Conservation (phyloP, 352 stramenopile species). For the Globisporangium cederbergense region DNA sequence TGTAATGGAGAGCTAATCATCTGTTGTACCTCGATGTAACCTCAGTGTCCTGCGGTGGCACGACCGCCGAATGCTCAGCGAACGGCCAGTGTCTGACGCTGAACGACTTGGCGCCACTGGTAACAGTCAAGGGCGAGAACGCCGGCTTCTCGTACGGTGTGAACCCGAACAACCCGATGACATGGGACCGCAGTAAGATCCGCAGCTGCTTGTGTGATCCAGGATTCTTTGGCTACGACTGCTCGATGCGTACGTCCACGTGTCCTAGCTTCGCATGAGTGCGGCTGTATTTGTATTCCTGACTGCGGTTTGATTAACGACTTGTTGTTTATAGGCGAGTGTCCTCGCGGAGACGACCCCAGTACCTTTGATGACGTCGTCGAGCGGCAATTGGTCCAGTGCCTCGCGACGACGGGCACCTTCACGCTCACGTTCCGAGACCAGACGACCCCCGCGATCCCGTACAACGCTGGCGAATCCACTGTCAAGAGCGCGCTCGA, state of each 20-base stretch:
- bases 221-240: conserved; percentile 64
- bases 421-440: conserved; percentile 73
- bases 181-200: conserved; percentile 70
- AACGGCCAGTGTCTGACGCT: conserved; percentile 78
- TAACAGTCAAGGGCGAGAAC: conserved; percentile 49
- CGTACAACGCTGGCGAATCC: conserved; percentile 27
- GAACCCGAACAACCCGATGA: conserved; percentile 65
- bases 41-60: conserved; percentile 52
- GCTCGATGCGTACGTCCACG: conserved; percentile 43
- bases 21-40: not conserved
- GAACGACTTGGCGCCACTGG: conserved; percentile 49
- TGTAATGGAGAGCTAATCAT: not conserved
- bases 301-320: not conserved
- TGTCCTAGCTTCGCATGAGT: not conserved
- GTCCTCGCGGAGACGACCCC: conserved; percentile 66
- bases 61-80: conserved; percentile 52
- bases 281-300: not conserved
- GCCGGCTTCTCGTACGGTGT: conserved; percentile 54
- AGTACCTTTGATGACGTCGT: conserved; percentile 53
- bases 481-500: conserved; percentile 48
- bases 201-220: conserved; percentile 64
- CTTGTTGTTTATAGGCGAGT: conserved; percentile 37
- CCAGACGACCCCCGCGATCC: conserved; percentile 43
- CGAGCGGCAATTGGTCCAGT: conserved; percentile 65
- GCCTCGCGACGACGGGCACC: conserved; percentile 44